These are phyloP conservation scores for Talaromyces sp. DNA, from an alignment of 2,329 filamentous ascomycete species.

Conservation along the genomic window DNA sequence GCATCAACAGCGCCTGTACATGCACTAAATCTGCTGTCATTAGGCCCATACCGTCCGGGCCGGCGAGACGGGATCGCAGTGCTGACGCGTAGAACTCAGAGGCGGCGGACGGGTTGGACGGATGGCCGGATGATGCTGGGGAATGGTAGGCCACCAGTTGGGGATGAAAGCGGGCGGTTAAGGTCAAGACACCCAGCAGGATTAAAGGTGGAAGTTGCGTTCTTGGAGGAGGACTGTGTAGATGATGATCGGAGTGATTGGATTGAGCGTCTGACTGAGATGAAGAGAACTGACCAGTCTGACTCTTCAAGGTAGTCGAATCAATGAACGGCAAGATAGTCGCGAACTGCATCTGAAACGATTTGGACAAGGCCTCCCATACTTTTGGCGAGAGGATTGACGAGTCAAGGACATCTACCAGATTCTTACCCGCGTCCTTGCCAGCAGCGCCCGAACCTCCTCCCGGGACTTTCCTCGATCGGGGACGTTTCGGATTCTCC, in stretches of 20 bases:
- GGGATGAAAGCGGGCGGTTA: conserved; percentile 53
- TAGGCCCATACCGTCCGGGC: conserved; percentile 38
- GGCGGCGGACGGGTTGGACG: conserved; percentile 46
- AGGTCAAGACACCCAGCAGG: conserved; percentile 51
- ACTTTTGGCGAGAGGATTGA: conserved; percentile 48
- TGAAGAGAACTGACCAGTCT: conserved; percentile 38
- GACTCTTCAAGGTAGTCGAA: conserved; percentile 49
- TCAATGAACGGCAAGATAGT: conserved; percentile 55
- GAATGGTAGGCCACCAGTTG: conserved; percentile 47
- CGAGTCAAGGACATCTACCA: conserved; percentile 46
- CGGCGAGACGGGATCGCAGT: conserved; percentile 45
- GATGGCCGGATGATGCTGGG: conserved; percentile 37
- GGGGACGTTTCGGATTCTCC: conserved; percentile 40
- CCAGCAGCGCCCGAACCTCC: conserved; percentile 22
- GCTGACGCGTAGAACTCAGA: conserved; percentile 53
- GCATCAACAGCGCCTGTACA: conserved; percentile 52
- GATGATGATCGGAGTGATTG: conserved; percentile 15
- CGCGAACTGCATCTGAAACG: conserved; percentile 55
- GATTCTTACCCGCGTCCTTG: conserved; percentile 30
- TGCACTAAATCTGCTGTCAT: conserved; percentile 45
- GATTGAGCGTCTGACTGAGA: conserved; percentile 19
- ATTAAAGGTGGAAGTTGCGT: conserved; percentile 45
- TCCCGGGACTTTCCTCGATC: conserved; percentile 33
- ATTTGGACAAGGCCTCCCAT: conserved; percentile 55
- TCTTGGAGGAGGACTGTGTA: conserved; percentile 25